A percentile compares a stretch with the other conserved stretches of the same genome.
Conservation (phyloP, 768 basidiomycete species). For the Tremella mesenterica region DNA sequence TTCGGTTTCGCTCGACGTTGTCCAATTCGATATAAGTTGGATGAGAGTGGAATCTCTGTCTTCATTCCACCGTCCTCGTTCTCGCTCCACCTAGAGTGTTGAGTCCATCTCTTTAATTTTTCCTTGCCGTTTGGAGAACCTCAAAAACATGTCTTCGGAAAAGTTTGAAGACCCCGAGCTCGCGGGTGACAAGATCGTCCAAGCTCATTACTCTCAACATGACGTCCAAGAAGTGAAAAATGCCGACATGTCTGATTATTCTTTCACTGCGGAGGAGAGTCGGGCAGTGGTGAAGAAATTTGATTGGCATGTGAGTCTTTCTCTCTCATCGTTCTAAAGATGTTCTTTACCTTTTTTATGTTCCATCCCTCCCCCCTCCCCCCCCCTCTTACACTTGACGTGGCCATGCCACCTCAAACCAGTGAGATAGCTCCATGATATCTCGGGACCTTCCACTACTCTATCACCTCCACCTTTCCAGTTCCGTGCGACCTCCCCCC, state of each 20-base stretch:
- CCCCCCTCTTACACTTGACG: background rate
- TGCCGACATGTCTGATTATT: slow-evolving; percentile 12
- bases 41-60: too few species aligned
- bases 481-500: too few species aligned
- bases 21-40: too few species aligned
- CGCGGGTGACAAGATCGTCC: background rate
- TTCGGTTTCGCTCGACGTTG: too few species aligned
- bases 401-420: too few species aligned
- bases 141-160: background rate
- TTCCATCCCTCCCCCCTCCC: background rate
- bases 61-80: background rate
- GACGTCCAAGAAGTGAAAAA: slow-evolving; percentile 15
- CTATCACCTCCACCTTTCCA: too few species aligned
- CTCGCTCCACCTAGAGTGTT: background rate
- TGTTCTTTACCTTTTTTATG: too few species aligned
- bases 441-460: too few species aligned
- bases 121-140: background rate
- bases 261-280: slow-evolving; percentile 19
- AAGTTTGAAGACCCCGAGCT: background rate
- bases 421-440: too few species aligned
- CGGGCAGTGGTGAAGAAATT: slow-evolving; percentile 4
- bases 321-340: too few species aligned
- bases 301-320: slow-evolving; percentile 5
- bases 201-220: background rate
- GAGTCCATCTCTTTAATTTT: background rate